phyloP scores from a whole-genome alignment of 176 grass and related monocot genomes.

The Rhynchospora tenuis region DNA sequence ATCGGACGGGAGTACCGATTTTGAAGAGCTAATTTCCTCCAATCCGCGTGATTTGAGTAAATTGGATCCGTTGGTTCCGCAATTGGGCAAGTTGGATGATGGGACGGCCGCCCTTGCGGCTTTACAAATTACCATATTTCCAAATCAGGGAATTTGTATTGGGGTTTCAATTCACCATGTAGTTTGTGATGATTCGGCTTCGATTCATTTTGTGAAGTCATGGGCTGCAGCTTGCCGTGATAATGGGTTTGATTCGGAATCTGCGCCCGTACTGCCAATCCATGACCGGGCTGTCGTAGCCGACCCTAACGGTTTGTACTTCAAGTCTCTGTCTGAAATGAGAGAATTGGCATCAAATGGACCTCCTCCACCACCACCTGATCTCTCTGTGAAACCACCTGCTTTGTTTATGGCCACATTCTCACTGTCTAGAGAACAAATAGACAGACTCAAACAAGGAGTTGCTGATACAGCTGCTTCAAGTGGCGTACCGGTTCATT shows the following conservation, averaged over 20 bases:
- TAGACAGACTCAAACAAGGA: conserved; percentile 30
- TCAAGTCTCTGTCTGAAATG: conserved; percentile 39
- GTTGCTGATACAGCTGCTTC: neutral
- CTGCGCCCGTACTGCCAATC: neutral
- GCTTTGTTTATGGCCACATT: conserved; percentile 26
- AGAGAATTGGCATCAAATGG: conserved; percentile 7
- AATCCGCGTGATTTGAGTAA: neutral
- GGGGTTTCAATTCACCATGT: conserved; percentile 29
- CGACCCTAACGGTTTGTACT: conserved; percentile 35
- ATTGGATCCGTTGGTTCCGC: conserved; percentile 21
- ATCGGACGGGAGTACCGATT: neutral
- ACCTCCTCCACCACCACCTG: neutral
- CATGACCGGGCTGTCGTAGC: neutral
- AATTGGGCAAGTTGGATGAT: neutral
- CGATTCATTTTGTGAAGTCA: conserved; percentile 37
- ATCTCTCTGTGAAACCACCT: neutral
- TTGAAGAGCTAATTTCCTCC: conserved; percentile 16
- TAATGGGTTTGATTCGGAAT: neutral
- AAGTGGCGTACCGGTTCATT: neutral
- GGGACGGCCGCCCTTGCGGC: neutral
- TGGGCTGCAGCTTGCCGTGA: conserved; percentile 39
- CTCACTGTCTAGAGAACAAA: conserved; percentile 19
- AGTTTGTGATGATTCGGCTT: conserved; percentile 23
- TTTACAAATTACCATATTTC: conserved; percentile 33
- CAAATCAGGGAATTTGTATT: conserved; percentile 13